Percentiles rank a stretch among this genome's conserved stretches.
Conservation (phyloP, 2,329 filamentous ascomycete genomes). For the Periconia macrospinosa region DNA sequence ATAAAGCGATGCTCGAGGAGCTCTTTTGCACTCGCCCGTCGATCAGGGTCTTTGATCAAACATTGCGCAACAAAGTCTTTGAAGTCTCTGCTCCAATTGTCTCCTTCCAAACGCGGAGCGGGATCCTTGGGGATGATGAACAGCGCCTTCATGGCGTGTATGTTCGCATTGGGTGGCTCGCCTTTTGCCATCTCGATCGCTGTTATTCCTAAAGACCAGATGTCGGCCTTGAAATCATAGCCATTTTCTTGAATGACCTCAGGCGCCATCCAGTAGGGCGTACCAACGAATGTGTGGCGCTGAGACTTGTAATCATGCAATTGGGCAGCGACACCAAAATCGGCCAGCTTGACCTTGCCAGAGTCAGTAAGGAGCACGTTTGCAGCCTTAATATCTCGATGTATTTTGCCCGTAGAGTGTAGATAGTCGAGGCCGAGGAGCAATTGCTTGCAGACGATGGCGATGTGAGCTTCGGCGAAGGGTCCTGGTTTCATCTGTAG, state of each 20-base stretch:
- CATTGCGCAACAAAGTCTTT: constrained; percentile 92
- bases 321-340: constrained; percentile 96
- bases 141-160: constrained; percentile 97
- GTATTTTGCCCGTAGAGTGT: constrained; percentile 91
- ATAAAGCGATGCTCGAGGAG: constrained; percentile 88
- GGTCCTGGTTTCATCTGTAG: constrained; percentile 81
- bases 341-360: constrained; percentile 91
- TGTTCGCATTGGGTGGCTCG: constrained; percentile 90
- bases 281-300: constrained; percentile 95
- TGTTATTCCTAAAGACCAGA: constrained; percentile 95
- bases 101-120: constrained; percentile 80
- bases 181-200: constrained; percentile 89
- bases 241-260: constrained; percentile 98
- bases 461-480: constrained; percentile 87
- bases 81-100: constrained; percentile 81
- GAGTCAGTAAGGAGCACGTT: constrained; percentile 90
- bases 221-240: constrained; percentile 96
- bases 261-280: constrained; percentile 98
- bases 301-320: constrained; percentile 97
- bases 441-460: constrained; percentile 90
- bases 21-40: constrained; percentile 81
- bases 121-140: constrained; percentile 94
- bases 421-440: constrained; percentile 90
- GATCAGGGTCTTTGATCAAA: constrained; percentile 87
- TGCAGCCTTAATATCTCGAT: constrained; percentile 94